Evolutionary conservation across 176 grass and related monocot genomes (phyloP), one percentile per base, ranked within the genome.

Genomic region (Alopecurus myosuroides): DNA sequence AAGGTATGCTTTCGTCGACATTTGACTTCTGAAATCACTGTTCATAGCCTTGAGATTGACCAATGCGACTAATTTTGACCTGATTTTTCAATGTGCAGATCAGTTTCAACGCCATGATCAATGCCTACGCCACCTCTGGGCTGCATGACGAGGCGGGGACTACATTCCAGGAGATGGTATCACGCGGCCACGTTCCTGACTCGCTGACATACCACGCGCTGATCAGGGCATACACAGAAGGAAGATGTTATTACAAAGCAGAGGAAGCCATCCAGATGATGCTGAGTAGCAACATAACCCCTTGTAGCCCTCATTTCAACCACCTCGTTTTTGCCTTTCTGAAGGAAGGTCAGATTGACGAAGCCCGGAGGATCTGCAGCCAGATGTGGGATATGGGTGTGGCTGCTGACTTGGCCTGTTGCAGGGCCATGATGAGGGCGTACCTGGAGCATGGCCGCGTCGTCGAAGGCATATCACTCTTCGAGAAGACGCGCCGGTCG

Each of bases 81-180:
- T 56, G 52, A 82, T 66, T 41, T 78, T 87, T 18, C 33, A 85
- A 86, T 77, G 49, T 86, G 85, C 93, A 98, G 97, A 95, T 98
- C 63, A 89, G 91, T 77, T 95, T 87, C 85, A 95, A 98, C 83
- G 77, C 89, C 14, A 94, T 95, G 93, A 92, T 95, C 75, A 94
- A 95, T 73, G 93, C 82, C 35, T 98, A 91, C 11, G 93, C 91
- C 55, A 88, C 89, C 73, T 88, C 91, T 26, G 93, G 91, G 65
- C 64, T 90, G 77, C 56, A 88, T 25, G 37, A 62, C 5, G 84
- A 98, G 76, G 97, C 89, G 9, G 88, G 92, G 11, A 76, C 26
- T 82, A 58, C 87, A 48, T 90, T 98, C 36, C 36, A 92, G 69
- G 93, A 91, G 67, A 95, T 98, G 93, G 89, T 55, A 51, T 82